Base-by-base conservation (phyloP, 305 asterid species). In the Solanum hybrid region DNA sequence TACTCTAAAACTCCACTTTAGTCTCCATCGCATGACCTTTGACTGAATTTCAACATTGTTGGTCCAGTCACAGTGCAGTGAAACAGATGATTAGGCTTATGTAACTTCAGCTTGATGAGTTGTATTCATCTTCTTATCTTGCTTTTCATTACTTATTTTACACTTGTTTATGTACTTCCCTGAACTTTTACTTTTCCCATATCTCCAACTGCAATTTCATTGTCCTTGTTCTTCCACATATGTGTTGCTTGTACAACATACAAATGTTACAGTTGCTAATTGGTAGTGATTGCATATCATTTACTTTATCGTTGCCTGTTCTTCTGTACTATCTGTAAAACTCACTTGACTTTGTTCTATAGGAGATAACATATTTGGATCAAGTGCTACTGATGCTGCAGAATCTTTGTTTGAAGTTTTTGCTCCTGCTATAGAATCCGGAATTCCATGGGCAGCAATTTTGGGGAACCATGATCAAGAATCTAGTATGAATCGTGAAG, bases 401-500 rank as follows among this genome's bases (percentile, higher is more conserved):
- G 99, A 96, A 92, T 96, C 99, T 87, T 91, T 96, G 72, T 91
- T 95, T 45, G 91, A 92, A 94, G 98, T 91, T 87, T 94, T 96
- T 92, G 93, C 76, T 73, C 98, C 98, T 1, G 95, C 94, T 82
- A 88, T 96, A 37, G 93, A 94, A 88, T 93, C 95, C 4, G 93
- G 96, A 84, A 90, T 94, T 89, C 99, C 99, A 27, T 97, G 99
- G 99, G 98, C 98, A 88, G 99, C 99, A 7, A 93, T 97, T 90
- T 91, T 97, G 90, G 99, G 99, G 75, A 97, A 97, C 90, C 99
- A 97, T 85, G 99, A 96, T 89, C 99, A 97, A 88, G 99, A 97
- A 93, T 97, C 99, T 72, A 95, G 98, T 1, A 94, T 97, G 99
- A 94, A 92, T 89, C 99, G 99, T 73, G 95, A 92, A 92, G 99